Percentiles rank a stretch among this genome's conserved stretches.
These are phyloP conservation scores for Glebionis coronaria DNA, from an alignment of 129 eudicot genomes.

Conservation along the genomic window DNA sequence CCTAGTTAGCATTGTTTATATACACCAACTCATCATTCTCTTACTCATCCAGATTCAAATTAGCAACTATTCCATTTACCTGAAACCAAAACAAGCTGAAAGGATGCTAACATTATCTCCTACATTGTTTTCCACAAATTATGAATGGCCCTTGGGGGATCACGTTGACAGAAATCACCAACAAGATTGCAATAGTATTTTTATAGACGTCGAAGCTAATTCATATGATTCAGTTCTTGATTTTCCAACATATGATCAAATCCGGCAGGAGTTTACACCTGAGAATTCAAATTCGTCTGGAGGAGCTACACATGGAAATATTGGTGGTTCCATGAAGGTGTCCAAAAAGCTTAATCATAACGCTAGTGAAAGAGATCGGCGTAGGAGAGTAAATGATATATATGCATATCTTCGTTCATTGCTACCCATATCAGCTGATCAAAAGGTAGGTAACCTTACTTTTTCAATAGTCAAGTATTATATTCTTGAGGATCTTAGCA, in stretches of 20 bases:
- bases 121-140: conserved; percentile 17
- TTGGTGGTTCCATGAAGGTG: conserved; percentile 2
- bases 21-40: neutral
- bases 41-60: too few relatives aligned
- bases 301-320: neutral
- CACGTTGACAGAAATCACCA: conserved; percentile 17
- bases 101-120: conserved; percentile 25
- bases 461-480: too few relatives aligned
- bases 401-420: conserved; percentile 31
- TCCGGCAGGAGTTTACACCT: conserved; percentile 9
- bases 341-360: conserved; percentile 32
- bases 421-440: conserved; percentile 20
- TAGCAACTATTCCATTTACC: neutral
- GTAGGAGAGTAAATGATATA: conserved; percentile 31
- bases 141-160: conserved; percentile 33
- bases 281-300: conserved; percentile 25
- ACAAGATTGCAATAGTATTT: neutral
- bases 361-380: conserved; percentile 39
- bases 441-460: conserved; percentile 9
- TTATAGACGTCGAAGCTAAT: too few relatives aligned
- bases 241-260: conserved; percentile 5
- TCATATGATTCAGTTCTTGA: too few relatives aligned
- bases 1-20: conserved; percentile 18
- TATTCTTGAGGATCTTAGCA: too few relatives aligned
- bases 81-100: neutral